These are phyloP conservation scores for Picea abies DNA, from an alignment of 83 land plant species.

Conservation along the genomic window DNA sequence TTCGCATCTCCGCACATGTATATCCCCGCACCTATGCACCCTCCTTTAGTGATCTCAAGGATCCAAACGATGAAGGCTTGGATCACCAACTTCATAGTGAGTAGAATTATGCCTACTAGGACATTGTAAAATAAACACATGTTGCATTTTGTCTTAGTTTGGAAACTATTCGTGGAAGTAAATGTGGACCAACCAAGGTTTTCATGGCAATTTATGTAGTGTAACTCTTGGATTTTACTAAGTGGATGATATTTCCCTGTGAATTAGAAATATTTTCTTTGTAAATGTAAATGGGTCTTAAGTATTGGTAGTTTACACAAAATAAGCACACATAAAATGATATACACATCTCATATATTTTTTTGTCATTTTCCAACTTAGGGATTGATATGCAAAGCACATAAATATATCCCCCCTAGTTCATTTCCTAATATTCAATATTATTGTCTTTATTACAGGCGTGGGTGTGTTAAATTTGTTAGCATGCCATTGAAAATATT, in stretches of 20 bases:
- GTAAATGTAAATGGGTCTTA: background rate
- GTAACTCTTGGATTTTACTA: background rate
- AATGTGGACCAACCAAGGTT: background rate
- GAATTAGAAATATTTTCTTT: background rate
- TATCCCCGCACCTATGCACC: no score
- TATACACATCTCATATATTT: no score
- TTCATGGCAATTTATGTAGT: background rate
- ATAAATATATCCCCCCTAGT: background rate
- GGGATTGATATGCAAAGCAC: background rate
- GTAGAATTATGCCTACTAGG: conserved; percentile 1
- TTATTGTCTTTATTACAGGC: no score
- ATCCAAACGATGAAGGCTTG: conserved; percentile 53
- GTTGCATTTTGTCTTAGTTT: background rate
- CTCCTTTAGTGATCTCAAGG: conserved; percentile 74
- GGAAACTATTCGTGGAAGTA: background rate
- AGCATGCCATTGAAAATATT: background rate
- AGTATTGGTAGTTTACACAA: background rate
- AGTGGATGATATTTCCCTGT: background rate
- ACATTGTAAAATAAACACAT: background rate
- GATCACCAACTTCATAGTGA: conserved; percentile 32
- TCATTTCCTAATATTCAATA: background rate
- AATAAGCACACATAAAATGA: no score
- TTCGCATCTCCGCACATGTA: no score
- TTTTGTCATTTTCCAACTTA: background rate
- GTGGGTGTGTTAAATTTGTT: no score